Conservation (phyloP, 768 basidiomycete genomes). For the Lepiota venenata region DNA sequence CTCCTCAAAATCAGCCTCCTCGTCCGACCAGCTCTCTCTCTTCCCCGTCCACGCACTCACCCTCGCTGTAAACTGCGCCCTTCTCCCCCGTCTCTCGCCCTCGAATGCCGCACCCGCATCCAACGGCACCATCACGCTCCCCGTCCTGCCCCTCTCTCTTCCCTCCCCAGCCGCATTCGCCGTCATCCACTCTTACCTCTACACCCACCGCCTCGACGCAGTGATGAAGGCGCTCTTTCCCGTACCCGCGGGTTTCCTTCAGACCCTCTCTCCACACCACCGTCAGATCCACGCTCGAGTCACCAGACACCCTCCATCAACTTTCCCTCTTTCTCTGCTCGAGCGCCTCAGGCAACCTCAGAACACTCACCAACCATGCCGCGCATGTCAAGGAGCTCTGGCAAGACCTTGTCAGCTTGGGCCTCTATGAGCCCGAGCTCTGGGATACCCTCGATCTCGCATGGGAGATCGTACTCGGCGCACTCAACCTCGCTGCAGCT, state of each 20-base stretch:
- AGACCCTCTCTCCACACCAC: slow-evolving; percentile 39
- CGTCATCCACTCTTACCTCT: slow-evolving; percentile 62
- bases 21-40: slow-evolving; percentile 42
- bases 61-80: slow-evolving; percentile 57
- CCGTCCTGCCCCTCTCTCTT: slow-evolving; percentile 66
- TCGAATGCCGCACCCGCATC: slow-evolving; percentile 24
- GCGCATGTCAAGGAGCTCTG: slow-evolving; percentile 74
- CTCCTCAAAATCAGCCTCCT: slow-evolving; percentile 36
- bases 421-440: slow-evolving; percentile 65
- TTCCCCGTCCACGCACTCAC: slow-evolving; percentile 63
- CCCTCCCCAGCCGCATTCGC: slow-evolving; percentile 71
- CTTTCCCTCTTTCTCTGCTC: slow-evolving; percentile 51
- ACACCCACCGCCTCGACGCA: slow-evolving; percentile 57
- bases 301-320: slow-evolving; percentile 49
- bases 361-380: slow-evolving; percentile 51
- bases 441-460: slow-evolving; percentile 80
- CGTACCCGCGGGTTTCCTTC: slow-evolving; percentile 41
- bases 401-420: slow-evolving; percentile 75
- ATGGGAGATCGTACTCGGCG: slow-evolving; percentile 71
- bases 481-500: slow-evolving; percentile 43
- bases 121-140: slow-evolving; percentile 40
- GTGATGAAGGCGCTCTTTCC: slow-evolving; percentile 67
- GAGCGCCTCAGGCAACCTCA: slow-evolving; percentile 40
- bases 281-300: slow-evolving; percentile 40
- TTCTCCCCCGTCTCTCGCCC: slow-evolving; percentile 48